phyloP scores from a whole-genome alignment of 2,329 filamentous ascomycete genomes.

The Fonsecaea nubica region DNA sequence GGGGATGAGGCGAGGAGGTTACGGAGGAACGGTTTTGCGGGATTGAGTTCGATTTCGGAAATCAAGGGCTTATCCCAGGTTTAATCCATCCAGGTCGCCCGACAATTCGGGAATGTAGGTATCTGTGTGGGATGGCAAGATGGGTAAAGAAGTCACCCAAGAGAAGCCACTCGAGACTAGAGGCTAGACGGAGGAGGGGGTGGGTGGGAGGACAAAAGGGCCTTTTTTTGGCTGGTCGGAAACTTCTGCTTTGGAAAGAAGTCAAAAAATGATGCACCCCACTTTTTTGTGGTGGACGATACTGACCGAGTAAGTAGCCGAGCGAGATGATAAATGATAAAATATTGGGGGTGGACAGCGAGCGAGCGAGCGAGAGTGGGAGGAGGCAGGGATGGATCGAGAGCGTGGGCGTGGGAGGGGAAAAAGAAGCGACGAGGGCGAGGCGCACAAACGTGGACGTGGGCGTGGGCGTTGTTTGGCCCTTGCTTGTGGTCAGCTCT shows the following conservation, averaged over 20 bases:
- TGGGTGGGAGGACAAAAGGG: neutral
- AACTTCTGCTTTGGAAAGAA: neutral
- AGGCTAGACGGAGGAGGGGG: neutral
- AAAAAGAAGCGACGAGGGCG: constrained; percentile 5
- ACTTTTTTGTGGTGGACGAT: neutral
- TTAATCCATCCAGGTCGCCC: neutral
- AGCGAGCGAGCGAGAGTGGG: neutral
- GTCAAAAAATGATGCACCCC: constrained; percentile 1
- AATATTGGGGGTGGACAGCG: neutral
- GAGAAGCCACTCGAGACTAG: neutral
- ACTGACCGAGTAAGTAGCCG: too few relatives aligned
- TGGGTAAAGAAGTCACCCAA: too few relatives aligned
- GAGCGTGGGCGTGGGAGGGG: constrained; percentile 4
- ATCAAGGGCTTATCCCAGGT: neutral
- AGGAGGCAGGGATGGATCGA: neutral
- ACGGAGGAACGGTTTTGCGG: neutral
- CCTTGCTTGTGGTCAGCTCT: neutral
- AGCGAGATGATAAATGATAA: neutral
- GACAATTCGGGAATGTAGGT: neutral
- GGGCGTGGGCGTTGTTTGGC: neutral
- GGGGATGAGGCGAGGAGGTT: too few relatives aligned
- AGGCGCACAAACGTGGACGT: neutral
- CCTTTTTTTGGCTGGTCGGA: neutral
- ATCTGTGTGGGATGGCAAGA: neutral
- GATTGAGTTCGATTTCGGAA: neutral